Percentiles rank a stretch among this genome's conserved stretches.
These are phyloP conservation scores for Trichomonascaceae sp. DNA, from an alignment of 1,139 yeast species.

Conservation along the genomic window DNA sequence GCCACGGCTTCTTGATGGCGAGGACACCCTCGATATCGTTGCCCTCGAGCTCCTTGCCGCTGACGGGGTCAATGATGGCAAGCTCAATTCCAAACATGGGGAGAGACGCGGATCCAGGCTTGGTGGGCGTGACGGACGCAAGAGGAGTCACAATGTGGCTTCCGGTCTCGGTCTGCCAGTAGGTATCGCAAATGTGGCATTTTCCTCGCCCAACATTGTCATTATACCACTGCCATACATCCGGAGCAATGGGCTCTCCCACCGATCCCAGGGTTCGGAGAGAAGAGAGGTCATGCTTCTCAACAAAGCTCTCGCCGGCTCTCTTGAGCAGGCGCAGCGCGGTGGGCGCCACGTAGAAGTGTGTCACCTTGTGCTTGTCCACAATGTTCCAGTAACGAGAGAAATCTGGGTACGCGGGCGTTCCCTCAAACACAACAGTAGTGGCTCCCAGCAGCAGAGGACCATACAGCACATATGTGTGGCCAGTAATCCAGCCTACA, in stretches of 20 bases:
- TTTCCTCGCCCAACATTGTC: slow-evolving; percentile 70
- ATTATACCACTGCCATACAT: slow-evolving; percentile 88
- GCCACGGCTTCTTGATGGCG: slow-evolving; percentile 85
- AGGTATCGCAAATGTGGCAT: slow-evolving; percentile 78
- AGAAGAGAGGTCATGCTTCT: slow-evolving; percentile 50
- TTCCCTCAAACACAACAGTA: slow-evolving; percentile 87
- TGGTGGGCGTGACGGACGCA: slow-evolving; percentile 88
- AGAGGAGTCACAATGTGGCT: slow-evolving; percentile 90
- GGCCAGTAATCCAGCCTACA: slow-evolving; percentile 99
- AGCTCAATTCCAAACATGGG: slow-evolving; percentile 94
- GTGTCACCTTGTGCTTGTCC: slow-evolving; percentile 63
- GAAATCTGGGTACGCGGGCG: slow-evolving; percentile 93
- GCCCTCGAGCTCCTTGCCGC: slow-evolving; percentile 70
- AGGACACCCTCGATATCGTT: slow-evolving; percentile 94
- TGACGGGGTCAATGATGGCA: slow-evolving; percentile 78
- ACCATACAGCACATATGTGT: slow-evolving; percentile 88
- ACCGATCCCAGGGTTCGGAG: slow-evolving; percentile 71
- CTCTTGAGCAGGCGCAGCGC: slow-evolving; percentile 73
- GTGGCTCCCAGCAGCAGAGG: slow-evolving; percentile 83
- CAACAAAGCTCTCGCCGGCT: slow-evolving; percentile 61
- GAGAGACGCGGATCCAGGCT: slow-evolving; percentile 93
- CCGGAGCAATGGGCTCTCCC: slow-evolving; percentile 89
- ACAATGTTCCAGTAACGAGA: slow-evolving; percentile 93
- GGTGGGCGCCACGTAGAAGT: slow-evolving; percentile 84
- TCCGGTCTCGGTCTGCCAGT: slow-evolving; percentile 98